These are phyloP conservation scores for Plasmodium ovale DNA, from an alignment of 169 alveolate species.

Conservation along the genomic window DNA sequence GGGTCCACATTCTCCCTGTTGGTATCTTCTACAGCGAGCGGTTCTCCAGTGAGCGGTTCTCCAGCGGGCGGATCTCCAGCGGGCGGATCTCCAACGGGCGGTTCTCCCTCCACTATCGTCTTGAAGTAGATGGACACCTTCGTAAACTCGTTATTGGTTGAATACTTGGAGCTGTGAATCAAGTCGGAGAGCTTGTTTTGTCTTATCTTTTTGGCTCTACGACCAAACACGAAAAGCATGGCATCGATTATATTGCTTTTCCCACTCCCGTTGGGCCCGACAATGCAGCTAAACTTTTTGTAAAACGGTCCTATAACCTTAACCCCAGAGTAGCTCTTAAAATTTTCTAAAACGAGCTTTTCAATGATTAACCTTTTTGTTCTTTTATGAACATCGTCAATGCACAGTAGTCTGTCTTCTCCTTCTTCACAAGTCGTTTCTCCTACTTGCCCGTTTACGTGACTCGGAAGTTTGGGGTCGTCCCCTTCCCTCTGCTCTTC, in stretches of 20 bases:
- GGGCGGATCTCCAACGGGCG: background rate
- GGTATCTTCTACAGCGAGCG: background rate
- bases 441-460: background rate
- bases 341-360: constrained; percentile 93
- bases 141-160: constrained; percentile 86
- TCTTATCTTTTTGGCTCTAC: constrained; percentile 97
- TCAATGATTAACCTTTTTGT: constrained; percentile 89
- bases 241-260: constrained; percentile 99
- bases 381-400: background rate
- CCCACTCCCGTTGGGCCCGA: constrained; percentile 99
- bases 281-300: constrained; percentile 93
- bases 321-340: constrained; percentile 95
- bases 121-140: constrained; percentile 94
- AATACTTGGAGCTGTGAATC: constrained; percentile 94
- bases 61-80: background rate
- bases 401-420: background rate
- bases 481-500: background rate
- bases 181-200: constrained; percentile 94
- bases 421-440: background rate
- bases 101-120: constrained; percentile 83
- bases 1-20: constrained; percentile 60
- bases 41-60: background rate
- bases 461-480: background rate
- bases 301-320: constrained; percentile 95
- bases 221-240: constrained; percentile 98